phyloP scores from a whole-genome alignment of 495 filamentous ascomycete species.

The Venustampulla echinocandica region DNA sequence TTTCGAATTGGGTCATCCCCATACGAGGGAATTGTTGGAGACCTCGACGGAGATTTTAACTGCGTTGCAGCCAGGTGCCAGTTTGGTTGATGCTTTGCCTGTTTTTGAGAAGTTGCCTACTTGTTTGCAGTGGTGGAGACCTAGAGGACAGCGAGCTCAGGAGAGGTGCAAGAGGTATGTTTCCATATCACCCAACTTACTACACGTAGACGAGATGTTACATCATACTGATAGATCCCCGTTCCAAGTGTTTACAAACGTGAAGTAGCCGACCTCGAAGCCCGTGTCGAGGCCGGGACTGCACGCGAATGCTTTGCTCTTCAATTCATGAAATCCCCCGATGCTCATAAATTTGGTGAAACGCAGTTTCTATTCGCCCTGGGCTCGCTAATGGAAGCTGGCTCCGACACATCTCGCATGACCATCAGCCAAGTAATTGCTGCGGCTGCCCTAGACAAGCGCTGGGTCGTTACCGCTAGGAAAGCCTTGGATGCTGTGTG shows the following conservation, averaged over 20 bases:
- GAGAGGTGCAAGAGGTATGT: not conserved
- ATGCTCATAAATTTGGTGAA: not conserved
- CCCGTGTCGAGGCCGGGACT: not conserved
- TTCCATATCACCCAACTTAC: too few relatives aligned
- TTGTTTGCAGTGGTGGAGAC: constrained; percentile 32
- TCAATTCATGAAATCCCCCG: not conserved
- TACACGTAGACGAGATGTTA: too few relatives aligned
- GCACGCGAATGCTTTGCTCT: not conserved
- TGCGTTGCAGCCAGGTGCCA: constrained; percentile 21
- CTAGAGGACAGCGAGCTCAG: constrained; percentile 22
- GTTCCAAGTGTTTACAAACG: not conserved
- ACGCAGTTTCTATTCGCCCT: not conserved
- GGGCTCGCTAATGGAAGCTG: constrained; percentile 27
- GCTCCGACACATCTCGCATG: constrained; percentile 34
- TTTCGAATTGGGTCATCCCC: constrained; percentile 6
- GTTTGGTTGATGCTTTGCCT: constrained; percentile 35
- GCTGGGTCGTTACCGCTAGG: too few relatives aligned
- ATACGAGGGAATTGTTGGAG: constrained; percentile 7
- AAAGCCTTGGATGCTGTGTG: too few relatives aligned
- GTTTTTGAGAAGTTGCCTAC: constrained; percentile 25
- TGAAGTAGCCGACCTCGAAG: not conserved
- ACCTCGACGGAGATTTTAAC: constrained; percentile 15
- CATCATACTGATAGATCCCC: too few relatives aligned
- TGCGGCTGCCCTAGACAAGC: constrained; percentile 26
- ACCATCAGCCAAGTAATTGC: constrained; percentile 31